Evolutionary conservation across 2,329 filamentous ascomycete genomes (phyloP), one percentile per base, ranked within the genome.

Genomic region (Emmonsiellopsis sp.): DNA sequence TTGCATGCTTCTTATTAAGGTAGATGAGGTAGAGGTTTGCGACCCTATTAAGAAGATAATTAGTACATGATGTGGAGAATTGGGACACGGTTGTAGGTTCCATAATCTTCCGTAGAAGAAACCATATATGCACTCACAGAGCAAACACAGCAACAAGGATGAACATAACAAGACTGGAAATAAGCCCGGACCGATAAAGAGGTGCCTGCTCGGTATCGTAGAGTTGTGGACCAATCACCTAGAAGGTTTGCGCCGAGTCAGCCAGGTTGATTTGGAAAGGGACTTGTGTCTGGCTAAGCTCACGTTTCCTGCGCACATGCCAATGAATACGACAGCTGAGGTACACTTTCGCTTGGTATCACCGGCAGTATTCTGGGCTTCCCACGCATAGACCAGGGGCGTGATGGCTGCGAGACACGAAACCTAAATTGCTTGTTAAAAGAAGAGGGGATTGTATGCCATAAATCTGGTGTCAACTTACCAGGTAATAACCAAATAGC

Each of bases 401-500:
- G 67, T 70, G 32, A 70, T 66, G 6, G 63, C 64, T 1, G 67
- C 65, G n/a, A 69, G 51, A 16, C 61, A 67, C 1, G 63, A 67
- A 2, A 63, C 61, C 61, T 65, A 6, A 7, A 3, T 31, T 45
- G 9, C 15, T 31, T 7, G 7, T 4, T 2, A 20, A 52, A 8
- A 50, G 40, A 15, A 4, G n/a, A 8, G 11, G 11, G 3, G 30
- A 26, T 26, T 26, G 3, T 26, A 7, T 2, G 13, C 2, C n/a
- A 8, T 47, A 16, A 7, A 26, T 5, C 35, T 38, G 3, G 35
- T 38, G 9, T 38, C 9, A n/a, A 13, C 55, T 30, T 52, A 78
- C 75, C 11, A 79, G 63, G 55, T 79, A 79, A 57, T 79, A 79
- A 0, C 76, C 76, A 46, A 79, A 73, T 9, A 79, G 64, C 34